Conservation (phyloP, 108 stramenopile genomes). For the Nitzschia palea region DNA sequence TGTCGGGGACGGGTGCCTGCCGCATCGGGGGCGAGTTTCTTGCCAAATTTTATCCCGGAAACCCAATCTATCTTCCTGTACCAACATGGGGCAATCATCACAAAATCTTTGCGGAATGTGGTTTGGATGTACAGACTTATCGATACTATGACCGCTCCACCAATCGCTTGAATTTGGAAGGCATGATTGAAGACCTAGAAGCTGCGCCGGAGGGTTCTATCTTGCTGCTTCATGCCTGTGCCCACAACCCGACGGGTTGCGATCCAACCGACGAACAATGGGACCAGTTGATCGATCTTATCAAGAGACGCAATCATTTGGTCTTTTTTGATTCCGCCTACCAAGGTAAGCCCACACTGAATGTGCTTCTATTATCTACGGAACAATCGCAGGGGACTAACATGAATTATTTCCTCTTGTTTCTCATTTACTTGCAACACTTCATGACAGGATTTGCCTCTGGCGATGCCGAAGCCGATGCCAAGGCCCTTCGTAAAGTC, state of each 20-base stretch:
- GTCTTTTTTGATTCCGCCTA: slow-evolving; percentile 98
- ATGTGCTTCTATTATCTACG: no score
- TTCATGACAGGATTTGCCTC: slow-evolving; percentile 86
- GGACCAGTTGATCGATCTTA: slow-evolving; percentile 69
- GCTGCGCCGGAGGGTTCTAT: slow-evolving; percentile 83
- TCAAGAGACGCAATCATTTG: slow-evolving; percentile 76
- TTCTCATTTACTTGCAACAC: no score
- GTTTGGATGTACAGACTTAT: slow-evolving; percentile 85
- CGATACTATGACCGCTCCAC: slow-evolving; percentile 89
- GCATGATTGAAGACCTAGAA: slow-evolving; percentile 82
- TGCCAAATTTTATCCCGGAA: slow-evolving; percentile 56
- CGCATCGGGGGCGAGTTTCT: slow-evolving; percentile 92
- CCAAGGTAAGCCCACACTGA: slow-evolving; percentile 63
- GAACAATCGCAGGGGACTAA: no score
- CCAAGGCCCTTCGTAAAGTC: slow-evolving; percentile 86
- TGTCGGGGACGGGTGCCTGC: slow-evolving; percentile 97
- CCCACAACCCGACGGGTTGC: slow-evolving; percentile 98
- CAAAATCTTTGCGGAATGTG: slow-evolving; percentile 86
- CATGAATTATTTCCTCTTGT: no score
- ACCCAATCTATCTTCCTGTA: slow-evolving; percentile 88
- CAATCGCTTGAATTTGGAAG: slow-evolving; percentile 86
- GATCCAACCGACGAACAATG: slow-evolving; percentile 95
- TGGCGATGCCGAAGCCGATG: slow-evolving; percentile 95
- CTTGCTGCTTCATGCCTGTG: slow-evolving; percentile 97
- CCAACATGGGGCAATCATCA: slow-evolving; percentile 98